phyloP scores from a whole-genome alignment of 768 basidiomycete species.

The Leccinum imitatum region DNA sequence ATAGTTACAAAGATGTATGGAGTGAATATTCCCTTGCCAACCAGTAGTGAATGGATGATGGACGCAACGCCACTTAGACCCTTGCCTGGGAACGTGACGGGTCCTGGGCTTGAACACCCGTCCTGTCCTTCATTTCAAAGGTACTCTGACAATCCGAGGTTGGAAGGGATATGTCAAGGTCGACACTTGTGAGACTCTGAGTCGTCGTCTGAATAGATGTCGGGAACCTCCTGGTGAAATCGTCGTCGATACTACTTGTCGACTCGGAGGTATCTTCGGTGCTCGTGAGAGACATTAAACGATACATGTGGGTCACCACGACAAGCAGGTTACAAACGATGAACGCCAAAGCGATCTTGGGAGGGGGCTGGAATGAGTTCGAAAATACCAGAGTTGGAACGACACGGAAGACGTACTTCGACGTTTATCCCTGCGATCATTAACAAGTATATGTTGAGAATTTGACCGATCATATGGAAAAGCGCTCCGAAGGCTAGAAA shows the following conservation, averaged over 20 bases:
- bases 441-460: constrained; percentile 6
- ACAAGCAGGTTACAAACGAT: constrained; percentile 27
- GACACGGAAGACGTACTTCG: constrained; percentile 12
- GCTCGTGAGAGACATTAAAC: constrained; percentile 3
- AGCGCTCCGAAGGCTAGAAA: constrained; percentile 16
- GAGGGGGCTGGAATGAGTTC: background rate
- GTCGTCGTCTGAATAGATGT: background rate
- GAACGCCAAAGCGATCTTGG: constrained; percentile 17
- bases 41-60: background rate
- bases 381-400: background rate
- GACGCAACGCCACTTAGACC: too few relatives aligned
- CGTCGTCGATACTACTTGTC: constrained; percentile 8
- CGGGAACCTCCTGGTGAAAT: constrained; percentile 14
- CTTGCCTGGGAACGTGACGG: background rate
- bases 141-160: background rate
- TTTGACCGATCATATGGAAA: constrained; percentile 14
- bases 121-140: background rate
- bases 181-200: constrained; percentile 8
- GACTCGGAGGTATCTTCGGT: background rate
- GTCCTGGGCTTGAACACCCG: background rate
- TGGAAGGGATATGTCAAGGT: constrained; percentile 1
- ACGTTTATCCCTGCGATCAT: constrained; percentile 15
- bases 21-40: background rate
- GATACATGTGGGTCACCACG: constrained; percentile 20
- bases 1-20: too few relatives aligned